Percentiles rank a stretch among this genome's conserved stretches.
Evolutionary conservation across 2,329 filamentous ascomycete species (phyloP).

Genomic region (Elsinoe fawcettii): DNA sequence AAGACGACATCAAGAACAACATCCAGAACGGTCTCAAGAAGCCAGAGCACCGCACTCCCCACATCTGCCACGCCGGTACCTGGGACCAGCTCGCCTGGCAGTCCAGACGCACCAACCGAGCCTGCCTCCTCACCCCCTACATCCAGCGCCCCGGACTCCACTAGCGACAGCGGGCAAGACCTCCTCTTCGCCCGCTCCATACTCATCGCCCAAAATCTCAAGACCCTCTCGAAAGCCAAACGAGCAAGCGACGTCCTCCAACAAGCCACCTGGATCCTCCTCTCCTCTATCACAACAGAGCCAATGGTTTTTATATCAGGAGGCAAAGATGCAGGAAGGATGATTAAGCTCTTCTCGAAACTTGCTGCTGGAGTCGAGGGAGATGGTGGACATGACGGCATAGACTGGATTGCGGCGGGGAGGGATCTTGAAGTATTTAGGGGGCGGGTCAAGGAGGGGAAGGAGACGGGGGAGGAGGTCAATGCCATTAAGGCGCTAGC

Average conservation of each 20-base stretch:
- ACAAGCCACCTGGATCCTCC: constrained; percentile 29
- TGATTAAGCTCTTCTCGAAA: constrained; percentile 27
- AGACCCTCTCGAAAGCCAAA: constrained; percentile 23
- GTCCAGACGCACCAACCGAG: neutral
- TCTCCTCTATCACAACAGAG: constrained; percentile 19
- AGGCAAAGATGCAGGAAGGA: constrained; percentile 30
- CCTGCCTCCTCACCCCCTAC: neutral
- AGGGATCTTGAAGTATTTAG: constrained; percentile 24
- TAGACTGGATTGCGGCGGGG: constrained; percentile 5
- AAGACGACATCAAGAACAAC: neutral
- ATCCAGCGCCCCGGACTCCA: neutral
- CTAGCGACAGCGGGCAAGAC: neutral
- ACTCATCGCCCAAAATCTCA: constrained; percentile 21
- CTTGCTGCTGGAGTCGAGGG: constrained; percentile 18
- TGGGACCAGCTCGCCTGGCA: neutral
- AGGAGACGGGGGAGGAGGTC: constrained; percentile 22
- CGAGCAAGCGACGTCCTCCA: constrained; percentile 28
- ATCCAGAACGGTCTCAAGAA: neutral
- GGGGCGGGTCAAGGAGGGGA: constrained; percentile 25
- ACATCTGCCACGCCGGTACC: neutral
- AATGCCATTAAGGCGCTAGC: constrained; percentile 25
- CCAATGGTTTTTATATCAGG: constrained; percentile 28
- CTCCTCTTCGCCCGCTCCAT: constrained; percentile 21
- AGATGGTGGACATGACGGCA: constrained; percentile 18
- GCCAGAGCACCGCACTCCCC: neutral